Conservation (phyloP, 202 grass and related monocot genomes). For the Saccharum hybrid region DNA sequence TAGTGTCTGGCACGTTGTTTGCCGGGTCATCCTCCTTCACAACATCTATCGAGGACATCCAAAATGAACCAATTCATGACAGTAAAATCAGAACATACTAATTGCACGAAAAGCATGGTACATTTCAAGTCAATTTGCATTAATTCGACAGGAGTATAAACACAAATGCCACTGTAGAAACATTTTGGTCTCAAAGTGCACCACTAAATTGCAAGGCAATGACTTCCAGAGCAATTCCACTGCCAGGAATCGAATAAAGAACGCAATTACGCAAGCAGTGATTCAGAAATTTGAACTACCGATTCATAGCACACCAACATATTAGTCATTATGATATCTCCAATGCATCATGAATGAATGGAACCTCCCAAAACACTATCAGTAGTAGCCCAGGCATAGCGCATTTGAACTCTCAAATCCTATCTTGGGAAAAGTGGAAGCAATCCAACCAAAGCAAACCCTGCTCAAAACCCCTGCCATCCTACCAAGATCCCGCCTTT, state of each 20-base stretch:
- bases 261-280: not conserved
- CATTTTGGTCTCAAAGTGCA: not conserved
- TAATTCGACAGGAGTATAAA: no score
- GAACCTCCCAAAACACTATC: not conserved
- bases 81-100: not conserved
- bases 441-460: slow-evolving; percentile 10
- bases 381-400: not conserved
- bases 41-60: slow-evolving; percentile 59
- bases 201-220: not conserved
- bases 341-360: not conserved
- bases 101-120: not conserved
- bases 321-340: not conserved
- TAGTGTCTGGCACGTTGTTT: slow-evolving; percentile 88
- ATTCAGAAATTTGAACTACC: not conserved
- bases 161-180: not conserved
- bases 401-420: not conserved
- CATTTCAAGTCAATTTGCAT: no score
- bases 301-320: slow-evolving; percentile 9
- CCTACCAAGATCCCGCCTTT: slow-evolving; percentile 48
- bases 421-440: not conserved
- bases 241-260: not conserved
- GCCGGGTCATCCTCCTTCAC: slow-evolving; percentile 85
- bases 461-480: not conserved
- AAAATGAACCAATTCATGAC: not conserved
- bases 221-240: not conserved